Evolutionary conservation across 805 yeast species (phyloP), one percentile per base, ranked within the genome.

Genomic region (Saccharomycopsis lassenensis): DNA sequence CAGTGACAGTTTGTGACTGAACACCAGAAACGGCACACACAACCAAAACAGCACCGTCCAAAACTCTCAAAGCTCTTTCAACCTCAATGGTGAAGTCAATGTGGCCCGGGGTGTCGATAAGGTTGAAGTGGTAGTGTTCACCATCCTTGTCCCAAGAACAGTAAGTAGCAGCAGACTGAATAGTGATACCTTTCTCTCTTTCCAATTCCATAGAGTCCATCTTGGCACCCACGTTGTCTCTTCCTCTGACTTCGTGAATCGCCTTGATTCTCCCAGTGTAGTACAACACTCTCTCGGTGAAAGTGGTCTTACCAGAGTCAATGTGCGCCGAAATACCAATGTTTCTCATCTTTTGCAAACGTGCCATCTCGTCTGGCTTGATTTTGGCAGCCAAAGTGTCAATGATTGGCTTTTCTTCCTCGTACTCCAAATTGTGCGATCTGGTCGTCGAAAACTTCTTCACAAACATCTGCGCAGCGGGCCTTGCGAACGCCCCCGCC

Each of bases 151-250:
- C 78, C 98, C 98, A 91, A 33, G 93, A 78, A 66, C 97, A 89
- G 64, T 83, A 91, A 2, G 98, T 91, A 24, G 98, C 98, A 45
- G 98, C 98, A 43, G 95, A 85, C 62, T 91, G 98, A 56, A 91
- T 91, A 35, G 98, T 91, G 54, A 91, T 91, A 60, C 98, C 98
- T 57, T 91, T 91, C 60, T 91, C 98, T 57, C 98, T 77, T 62
- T 91, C 98, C 48, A 91, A 69, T 50, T 91, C 98, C 98, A 91
- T 91, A 43, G 87, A 89, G 60, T 91, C 98, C 99, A 91, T 91
- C 63, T 87, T 91, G 39, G 99, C 99, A 43, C 99, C 99, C 40
- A 91, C 97, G 48, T 86, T 78, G 57, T 91, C 98, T 52, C 91
- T 75, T 32, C 98, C 98, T 57, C 98, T 71, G 31, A 83, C 96